Conservation (phyloP, 1,284 basidiomycete species). For the Melampsora larici-populina region DNA sequence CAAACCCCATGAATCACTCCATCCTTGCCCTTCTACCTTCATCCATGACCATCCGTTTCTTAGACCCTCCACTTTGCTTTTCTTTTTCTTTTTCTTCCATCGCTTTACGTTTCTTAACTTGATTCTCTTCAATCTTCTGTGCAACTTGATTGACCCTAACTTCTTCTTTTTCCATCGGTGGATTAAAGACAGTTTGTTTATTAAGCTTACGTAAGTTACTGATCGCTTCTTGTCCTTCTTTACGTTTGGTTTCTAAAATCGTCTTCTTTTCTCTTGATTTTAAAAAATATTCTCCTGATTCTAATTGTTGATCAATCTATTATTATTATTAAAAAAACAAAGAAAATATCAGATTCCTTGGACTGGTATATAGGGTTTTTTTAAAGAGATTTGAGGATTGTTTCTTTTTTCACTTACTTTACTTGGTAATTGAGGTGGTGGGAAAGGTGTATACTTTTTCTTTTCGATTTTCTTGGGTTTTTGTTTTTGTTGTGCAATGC, state of each 20-base stretch:
- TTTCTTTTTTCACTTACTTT: constrained; percentile 63
- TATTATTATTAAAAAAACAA: no score
- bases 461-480: constrained; percentile 63
- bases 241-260: neutral
- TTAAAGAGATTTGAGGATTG: neutral
- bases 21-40: neutral
- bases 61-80: neutral
- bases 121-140: neutral
- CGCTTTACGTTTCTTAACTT: neutral
- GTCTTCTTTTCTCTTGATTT: constrained; percentile 74
- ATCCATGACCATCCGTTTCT: constrained; percentile 3
- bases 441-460: constrained; percentile 99
- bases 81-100: neutral
- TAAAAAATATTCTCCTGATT: constrained; percentile 97
- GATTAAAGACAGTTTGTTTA: neutral
- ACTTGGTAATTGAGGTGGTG: constrained; percentile 84
- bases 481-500: constrained; percentile 46
- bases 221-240: neutral
- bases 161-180: neutral
- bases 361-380: no score
- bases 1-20: no score
- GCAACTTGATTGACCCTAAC: neutral
- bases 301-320: constrained; percentile 85
- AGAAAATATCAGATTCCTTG: no score
- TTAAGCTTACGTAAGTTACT: neutral